Percentiles rank a stretch among this genome's conserved stretches.
Conservation (phyloP, 352 stramenopile species). For the Globisporangium apiculatum region DNA sequence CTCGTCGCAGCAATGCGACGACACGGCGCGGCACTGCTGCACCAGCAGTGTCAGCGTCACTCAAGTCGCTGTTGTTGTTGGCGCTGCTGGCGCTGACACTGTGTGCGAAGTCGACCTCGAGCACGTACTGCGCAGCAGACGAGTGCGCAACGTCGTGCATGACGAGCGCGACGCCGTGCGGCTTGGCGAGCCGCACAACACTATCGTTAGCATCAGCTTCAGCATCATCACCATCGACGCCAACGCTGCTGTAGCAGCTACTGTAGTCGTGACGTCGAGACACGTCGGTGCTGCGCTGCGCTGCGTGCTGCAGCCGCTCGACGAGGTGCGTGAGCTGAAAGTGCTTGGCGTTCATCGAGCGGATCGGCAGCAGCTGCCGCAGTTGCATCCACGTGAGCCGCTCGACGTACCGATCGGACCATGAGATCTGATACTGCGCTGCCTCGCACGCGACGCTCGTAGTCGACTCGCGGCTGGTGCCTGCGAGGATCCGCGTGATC, state of each 20-base stretch:
- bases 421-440: conserved; percentile 46
- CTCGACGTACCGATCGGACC: conserved; percentile 43
- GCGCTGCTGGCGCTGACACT: not conserved
- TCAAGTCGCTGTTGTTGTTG: not conserved
- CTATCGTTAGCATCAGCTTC: not conserved
- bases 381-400: conserved; percentile 40
- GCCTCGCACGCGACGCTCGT: conserved; percentile 16
- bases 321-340: conserved; percentile 46
- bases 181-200: conserved; percentile 7
- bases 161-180: conserved; percentile 27
- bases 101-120: conserved; percentile 33
- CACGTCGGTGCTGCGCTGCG: not conserved
- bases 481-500: conserved; percentile 15
- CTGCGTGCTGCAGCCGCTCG: conserved; percentile 4
- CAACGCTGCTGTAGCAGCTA: too few species aligned
- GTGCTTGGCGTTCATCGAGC: conserved; percentile 64
- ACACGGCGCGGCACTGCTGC: conserved; percentile 1
- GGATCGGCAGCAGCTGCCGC: conserved; percentile 45
- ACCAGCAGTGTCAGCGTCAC: not conserved
- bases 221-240: too few species aligned
- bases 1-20: conserved; percentile 23
- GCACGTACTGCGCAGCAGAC: conserved; percentile 21
- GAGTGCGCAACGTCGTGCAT: conserved; percentile 22
- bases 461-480: not conserved
- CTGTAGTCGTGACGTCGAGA: too few species aligned